Evolutionary conservation across 108 stramenopile genomes (phyloP).

Genomic region (Chaetoceros muelleri): DNA sequence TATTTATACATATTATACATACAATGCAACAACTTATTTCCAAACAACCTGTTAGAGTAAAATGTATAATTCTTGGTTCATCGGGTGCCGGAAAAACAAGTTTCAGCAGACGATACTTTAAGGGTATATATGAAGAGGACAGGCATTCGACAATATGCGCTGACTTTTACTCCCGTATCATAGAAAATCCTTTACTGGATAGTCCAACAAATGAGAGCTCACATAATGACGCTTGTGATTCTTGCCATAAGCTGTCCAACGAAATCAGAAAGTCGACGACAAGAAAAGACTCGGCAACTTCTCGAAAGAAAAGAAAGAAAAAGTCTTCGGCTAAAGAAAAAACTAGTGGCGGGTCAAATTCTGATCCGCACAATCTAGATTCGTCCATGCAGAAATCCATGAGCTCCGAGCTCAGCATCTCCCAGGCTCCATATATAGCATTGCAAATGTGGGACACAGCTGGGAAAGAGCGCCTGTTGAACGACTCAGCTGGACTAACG

Average conservation of each 20-base stretch:
- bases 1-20: too few relatives aligned
- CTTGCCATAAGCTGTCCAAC: too few relatives aligned
- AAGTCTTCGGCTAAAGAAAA: neutral
- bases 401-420: too few relatives aligned
- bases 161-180: conserved; percentile 26
- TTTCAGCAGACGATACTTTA: conserved; percentile 44
- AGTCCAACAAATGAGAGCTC: neutral
- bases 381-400: too few relatives aligned
- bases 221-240: too few relatives aligned
- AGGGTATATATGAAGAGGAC: conserved; percentile 22
- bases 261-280: too few relatives aligned
- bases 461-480: conserved; percentile 41
- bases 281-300: too few relatives aligned
- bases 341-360: neutral
- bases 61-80: conserved; percentile 42
- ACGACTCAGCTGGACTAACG: conserved; percentile 16
- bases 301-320: conserved; percentile 12
- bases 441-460: conserved; percentile 79
- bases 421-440: neutral
- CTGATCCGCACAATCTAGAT: neutral
- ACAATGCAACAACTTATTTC: too few relatives aligned
- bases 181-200: conserved; percentile 4
- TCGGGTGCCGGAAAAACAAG: conserved; percentile 66
- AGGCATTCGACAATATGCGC: conserved; percentile 29
- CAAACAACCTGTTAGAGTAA: conserved; percentile 13